phyloP scores from a whole-genome alignment of 805 yeast genomes.

The Myxozyma neglecta region DNA sequence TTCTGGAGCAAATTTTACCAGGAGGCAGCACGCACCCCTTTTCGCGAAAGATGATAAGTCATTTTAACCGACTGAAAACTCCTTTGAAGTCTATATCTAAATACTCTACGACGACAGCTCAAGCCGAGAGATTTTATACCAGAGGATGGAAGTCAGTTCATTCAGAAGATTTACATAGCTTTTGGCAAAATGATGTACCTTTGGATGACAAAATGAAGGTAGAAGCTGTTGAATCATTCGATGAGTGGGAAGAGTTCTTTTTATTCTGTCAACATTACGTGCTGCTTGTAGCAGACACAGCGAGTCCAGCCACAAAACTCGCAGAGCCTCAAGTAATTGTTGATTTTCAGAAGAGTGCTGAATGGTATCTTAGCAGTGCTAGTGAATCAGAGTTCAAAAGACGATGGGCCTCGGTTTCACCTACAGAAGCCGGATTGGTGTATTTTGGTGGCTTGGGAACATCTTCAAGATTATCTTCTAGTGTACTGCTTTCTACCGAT shows the following conservation, averaged over 20 bases:
- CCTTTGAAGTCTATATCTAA: conserved; percentile 64
- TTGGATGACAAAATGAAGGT: conserved; percentile 46
- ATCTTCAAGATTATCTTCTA: conserved; percentile 29
- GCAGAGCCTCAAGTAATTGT: background rate
- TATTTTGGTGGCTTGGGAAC: conserved; percentile 26
- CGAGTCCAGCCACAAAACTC: background rate
- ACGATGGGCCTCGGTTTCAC: conserved; percentile 17
- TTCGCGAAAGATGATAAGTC: conserved; percentile 71
- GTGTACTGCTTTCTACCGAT: conserved; percentile 13
- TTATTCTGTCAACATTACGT: conserved; percentile 74
- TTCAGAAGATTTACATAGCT: conserved; percentile 53
- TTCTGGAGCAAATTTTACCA: conserved; percentile 73
- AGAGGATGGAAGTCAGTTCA: conserved; percentile 46
- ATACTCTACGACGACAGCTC: conserved; percentile 56
- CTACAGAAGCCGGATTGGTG: background rate
- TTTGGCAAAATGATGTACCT: conserved; percentile 55
- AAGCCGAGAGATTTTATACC: conserved; percentile 50
- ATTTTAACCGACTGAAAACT: conserved; percentile 63
- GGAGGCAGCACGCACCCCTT: conserved; percentile 63
- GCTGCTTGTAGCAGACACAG: conserved; percentile 58
- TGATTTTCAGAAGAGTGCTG: background rate
- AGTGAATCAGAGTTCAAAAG: background rate
- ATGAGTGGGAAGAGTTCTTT: conserved; percentile 81
- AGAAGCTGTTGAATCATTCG: conserved; percentile 62
- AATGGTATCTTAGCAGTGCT: background rate